Conservation (phyloP, 352 stramenopile genomes). For the Blastocystis sp. region DNA sequence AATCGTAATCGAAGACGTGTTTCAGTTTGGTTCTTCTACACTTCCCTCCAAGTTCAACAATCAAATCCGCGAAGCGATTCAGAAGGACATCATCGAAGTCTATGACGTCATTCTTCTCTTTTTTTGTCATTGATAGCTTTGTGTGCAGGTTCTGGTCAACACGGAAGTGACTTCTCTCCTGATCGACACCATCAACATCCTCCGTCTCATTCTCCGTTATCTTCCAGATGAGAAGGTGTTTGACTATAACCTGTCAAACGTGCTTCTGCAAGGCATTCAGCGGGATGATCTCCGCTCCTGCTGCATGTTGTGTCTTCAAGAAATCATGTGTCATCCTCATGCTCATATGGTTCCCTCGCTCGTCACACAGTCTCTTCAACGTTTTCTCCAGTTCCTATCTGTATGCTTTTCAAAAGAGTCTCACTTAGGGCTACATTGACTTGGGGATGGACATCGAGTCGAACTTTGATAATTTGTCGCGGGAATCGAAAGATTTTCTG, state of each 20-base stretch:
- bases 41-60: constrained; percentile 88
- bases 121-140: background rate
- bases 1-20: constrained; percentile 94
- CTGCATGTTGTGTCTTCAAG: constrained; percentile 92
- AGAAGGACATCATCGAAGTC: constrained; percentile 94
- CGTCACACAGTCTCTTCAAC: constrained; percentile 87
- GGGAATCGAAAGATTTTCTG: constrained; percentile 71
- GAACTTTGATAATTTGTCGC: constrained; percentile 69
- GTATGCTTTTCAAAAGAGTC: constrained; percentile 82
- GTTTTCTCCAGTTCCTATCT: constrained; percentile 83
- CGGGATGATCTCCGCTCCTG: constrained; percentile 89
- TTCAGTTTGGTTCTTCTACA: constrained; percentile 98
- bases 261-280: constrained; percentile 91
- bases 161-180: constrained; percentile 44
- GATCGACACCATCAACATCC: constrained; percentile 34
- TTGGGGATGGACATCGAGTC: constrained; percentile 85
- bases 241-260: constrained; percentile 83
- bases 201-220: constrained; percentile 52
- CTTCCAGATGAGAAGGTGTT: constrained; percentile 31
- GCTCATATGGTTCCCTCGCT: constrained; percentile 81
- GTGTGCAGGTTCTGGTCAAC: constrained; percentile 50
- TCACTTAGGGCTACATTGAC: constrained; percentile 76
- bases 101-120: constrained; percentile 73
- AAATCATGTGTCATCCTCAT: constrained; percentile 83
- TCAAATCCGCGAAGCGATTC: constrained; percentile 91